These are phyloP conservation scores for Drosera spatulata DNA, from an alignment of 179 eudicot species.

Conservation along the genomic window DNA sequence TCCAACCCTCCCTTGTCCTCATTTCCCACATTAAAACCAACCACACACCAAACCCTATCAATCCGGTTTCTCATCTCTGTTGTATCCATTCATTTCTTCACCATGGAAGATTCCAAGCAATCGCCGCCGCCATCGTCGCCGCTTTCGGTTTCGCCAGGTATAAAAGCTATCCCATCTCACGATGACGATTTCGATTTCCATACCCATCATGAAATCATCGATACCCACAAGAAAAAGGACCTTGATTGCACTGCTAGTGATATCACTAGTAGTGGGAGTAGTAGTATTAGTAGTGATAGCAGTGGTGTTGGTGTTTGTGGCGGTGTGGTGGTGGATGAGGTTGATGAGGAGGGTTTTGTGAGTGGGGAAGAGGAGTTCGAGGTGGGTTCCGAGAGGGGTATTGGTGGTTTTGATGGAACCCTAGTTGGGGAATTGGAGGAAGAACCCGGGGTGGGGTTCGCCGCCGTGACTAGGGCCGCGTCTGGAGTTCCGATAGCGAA, in stretches of 20 bases:
- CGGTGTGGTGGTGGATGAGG: slow-evolving; percentile 5
- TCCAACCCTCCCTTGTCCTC: too few species aligned
- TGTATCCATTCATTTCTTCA: too few species aligned
- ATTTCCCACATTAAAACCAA: too few species aligned
- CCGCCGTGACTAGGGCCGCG: slow-evolving; percentile 7
- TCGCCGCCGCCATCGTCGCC: too few species aligned
- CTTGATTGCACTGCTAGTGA: background rate
- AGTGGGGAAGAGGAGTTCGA: slow-evolving; percentile 11
- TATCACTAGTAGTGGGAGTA: slow-evolving; percentile 2
- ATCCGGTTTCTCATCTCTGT: too few species aligned
- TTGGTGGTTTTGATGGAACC: slow-evolving; percentile 11
- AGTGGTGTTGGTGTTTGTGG: slow-evolving; percentile 10
- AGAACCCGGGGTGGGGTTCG: slow-evolving; percentile 2
- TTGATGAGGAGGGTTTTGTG: slow-evolving; percentile 15
- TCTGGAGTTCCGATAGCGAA: slow-evolving; percentile 18
- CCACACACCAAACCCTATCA: too few species aligned
- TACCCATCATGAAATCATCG: background rate
- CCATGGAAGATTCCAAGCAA: too few species aligned
- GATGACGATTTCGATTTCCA: slow-evolving; percentile 3
- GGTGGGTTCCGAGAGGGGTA: background rate
- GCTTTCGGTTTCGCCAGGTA: slow-evolving; percentile 17
- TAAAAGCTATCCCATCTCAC: slow-evolving; percentile 25
- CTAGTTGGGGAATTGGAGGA: slow-evolving; percentile 7
- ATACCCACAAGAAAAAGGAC: background rate
- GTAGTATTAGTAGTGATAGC: slow-evolving; percentile 5